Conservation (phyloP, 768 basidiomycete species). For the Trametopsis cervina region DNA sequence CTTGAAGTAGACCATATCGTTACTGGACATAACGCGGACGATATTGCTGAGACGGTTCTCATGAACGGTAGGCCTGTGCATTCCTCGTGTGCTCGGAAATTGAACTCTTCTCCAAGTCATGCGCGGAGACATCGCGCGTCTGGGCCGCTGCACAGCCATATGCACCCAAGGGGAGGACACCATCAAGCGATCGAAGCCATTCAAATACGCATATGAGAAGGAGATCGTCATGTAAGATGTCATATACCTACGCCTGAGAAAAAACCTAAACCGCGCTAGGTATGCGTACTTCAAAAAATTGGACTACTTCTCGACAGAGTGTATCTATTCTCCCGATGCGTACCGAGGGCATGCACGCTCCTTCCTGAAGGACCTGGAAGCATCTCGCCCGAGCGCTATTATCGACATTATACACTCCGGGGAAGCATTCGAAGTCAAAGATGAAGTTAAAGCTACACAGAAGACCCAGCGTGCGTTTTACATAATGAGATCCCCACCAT, state of each 20-base stretch:
- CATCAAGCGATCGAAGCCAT: conserved; percentile 96
- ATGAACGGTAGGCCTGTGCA: conserved; percentile 86
- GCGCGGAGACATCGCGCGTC: conserved; percentile 92
- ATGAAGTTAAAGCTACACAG: conserved; percentile 78
- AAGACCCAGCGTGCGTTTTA: conserved; percentile 71
- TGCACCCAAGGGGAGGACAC: conserved; percentile 96
- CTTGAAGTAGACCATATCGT: conserved; percentile 95
- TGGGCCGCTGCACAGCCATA: conserved; percentile 90
- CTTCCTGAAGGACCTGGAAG: conserved; percentile 94
- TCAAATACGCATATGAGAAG: conserved; percentile 99
- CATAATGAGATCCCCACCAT: not conserved
- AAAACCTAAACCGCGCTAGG: conserved; percentile 35
- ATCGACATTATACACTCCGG: conserved; percentile 98
- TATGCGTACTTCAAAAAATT: conserved; percentile 99
- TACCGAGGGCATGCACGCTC: conserved; percentile 94
- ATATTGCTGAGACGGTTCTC: conserved; percentile 96
- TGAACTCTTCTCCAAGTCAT: conserved; percentile 67
- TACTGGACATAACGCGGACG: conserved; percentile 98
- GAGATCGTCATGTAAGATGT: conserved; percentile 93
- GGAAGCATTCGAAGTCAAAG: conserved; percentile 82
- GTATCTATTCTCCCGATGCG: conserved; percentile 98
- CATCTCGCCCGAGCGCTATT: conserved; percentile 88
- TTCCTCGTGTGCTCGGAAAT: too few species aligned
- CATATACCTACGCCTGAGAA: not conserved
- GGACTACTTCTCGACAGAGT: conserved; percentile 98